A percentile compares a stretch with the other conserved stretches of the same genome.
These are phyloP conservation scores for Taphrina confusa DNA, from an alignment of 1,139 yeast genomes.

Conservation along the genomic window DNA sequence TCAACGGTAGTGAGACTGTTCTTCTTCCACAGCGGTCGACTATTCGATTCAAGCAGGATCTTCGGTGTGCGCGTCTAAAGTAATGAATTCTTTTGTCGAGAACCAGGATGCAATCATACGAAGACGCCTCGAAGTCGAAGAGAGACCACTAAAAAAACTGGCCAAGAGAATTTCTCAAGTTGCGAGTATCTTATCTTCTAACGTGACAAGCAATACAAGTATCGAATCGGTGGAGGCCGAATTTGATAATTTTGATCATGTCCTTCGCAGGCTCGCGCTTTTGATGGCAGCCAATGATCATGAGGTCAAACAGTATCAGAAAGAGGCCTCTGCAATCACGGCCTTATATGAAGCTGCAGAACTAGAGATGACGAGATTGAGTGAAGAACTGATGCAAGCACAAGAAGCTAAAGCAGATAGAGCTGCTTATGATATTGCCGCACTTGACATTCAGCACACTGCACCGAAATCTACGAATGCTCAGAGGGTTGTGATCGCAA, in stretches of 20 bases:
- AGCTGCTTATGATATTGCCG: conserved; percentile 1
- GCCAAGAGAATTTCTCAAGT: background rate
- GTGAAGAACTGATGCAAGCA: background rate
- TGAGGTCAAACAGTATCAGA: conserved; percentile 38
- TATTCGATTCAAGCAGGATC: too few relatives aligned
- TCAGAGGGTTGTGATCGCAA: background rate
- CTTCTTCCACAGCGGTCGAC: too few relatives aligned
- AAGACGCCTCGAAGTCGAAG: conserved; percentile 10
- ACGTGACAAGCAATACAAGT: background rate
- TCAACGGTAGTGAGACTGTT: too few relatives aligned
- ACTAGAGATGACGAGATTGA: background rate
- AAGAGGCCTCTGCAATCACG: conserved; percentile 34
- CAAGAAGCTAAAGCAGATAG: background rate
- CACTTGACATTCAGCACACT: conserved; percentile 1
- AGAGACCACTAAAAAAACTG: conserved; percentile 13
- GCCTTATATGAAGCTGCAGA: background rate
- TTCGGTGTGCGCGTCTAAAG: too few relatives aligned
- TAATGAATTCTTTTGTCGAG: conserved; percentile 1
- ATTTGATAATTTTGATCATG: conserved; percentile 4
- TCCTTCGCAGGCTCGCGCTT: background rate
- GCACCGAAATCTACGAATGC: conserved; percentile 8
- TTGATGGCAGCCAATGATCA: conserved; percentile 8
- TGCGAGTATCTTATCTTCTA: background rate
- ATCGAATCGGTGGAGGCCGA: background rate
- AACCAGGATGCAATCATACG: conserved; percentile 12